Evolutionary conservation across 169 alveolate species (phyloP).

Genomic region (Plasmodium berghei): DNA sequence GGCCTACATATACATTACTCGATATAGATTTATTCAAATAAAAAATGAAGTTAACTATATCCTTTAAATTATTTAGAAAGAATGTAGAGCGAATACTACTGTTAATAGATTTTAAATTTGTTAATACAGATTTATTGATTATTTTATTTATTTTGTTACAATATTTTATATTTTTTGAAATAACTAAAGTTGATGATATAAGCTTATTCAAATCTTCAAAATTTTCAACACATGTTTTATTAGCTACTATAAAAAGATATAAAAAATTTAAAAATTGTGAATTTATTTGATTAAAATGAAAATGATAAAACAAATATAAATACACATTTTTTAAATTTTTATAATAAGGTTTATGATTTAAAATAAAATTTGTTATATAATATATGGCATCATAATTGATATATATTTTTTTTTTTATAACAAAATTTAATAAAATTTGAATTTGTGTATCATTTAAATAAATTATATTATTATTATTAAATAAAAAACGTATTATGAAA

Average conservation of each 20-base stretch:
- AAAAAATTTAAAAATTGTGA: conserved; percentile 21
- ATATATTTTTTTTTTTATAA: conserved; percentile 30
- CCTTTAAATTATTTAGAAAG: conserved; percentile 8
- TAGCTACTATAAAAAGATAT: conserved; percentile 17
- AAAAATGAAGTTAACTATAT: conserved; percentile 25
- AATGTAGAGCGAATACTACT: background rate
- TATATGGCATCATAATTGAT: conserved; percentile 42
- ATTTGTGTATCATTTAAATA: conserved; percentile 43
- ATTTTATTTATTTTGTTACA: conserved; percentile 17
- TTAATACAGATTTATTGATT: conserved; percentile 13
- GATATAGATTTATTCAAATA: conserved; percentile 38
- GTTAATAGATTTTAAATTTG: background rate
- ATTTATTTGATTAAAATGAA: conserved; percentile 30
- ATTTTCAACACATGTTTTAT: background rate
- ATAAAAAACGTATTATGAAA: conserved; percentile 51
- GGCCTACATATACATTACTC: conserved; percentile 3
- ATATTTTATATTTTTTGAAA: conserved; percentile 18
- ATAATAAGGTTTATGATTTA: conserved; percentile 60
- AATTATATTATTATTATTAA: conserved; percentile 48
- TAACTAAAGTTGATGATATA: conserved; percentile 45
- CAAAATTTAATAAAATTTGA: conserved; percentile 18
- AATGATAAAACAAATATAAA: conserved; percentile 46
- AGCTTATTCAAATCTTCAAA: conserved; percentile 16
- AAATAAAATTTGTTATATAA: conserved; percentile 31
- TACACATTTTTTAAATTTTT: conserved; percentile 39